Evolutionary conservation across 225 moss, liverwort and hornwort genomes (phyloP), one percentile per base, ranked within the genome.

Genomic region (Polytrichum formosum): DNA sequence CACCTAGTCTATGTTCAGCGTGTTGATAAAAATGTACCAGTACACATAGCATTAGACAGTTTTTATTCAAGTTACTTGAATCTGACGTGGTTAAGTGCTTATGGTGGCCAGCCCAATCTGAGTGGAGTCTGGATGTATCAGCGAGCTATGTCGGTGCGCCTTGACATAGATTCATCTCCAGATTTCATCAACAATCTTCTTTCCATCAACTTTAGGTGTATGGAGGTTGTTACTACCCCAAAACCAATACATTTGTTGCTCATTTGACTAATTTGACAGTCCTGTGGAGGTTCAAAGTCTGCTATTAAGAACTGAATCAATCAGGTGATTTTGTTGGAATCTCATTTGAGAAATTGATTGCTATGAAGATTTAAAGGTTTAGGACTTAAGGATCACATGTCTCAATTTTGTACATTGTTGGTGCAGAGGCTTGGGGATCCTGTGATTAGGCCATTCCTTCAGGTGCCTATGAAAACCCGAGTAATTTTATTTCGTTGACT

Each of bases 81-180:
- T 28, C 64, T 81, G 27, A 89, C 61, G 17, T 17, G 35, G 56
- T 54, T 79, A 19, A 68, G 60, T 85, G 53, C 54, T 71, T 75
- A 20, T 76, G 68, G 9, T 72, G 54, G 0, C n/a, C 84, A 96
- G 96, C 98, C 98, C 77, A 99, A 99, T 85, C 64, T 99, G 80
- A 99, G 98, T 55, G 94, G 88, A 70, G 91, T 92, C 18, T 99
- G 98, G 98, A 88, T 99, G 73, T 80, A 94, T 56, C 98, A 99
- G 70, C 83, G 91, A 74, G 92, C 94, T 17, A 94, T 99, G 98
- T 94, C 98, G 46, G 98, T 94, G 56, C 87, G 85, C 37, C 37
- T 84, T 23, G 92, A 90, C 65, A 85, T 85, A 55, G 80, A 85
- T 56, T 87, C 92, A 65, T 77, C 88, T 16, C 85, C 94, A 27